Percentiles rank a stretch among this genome's conserved stretches.
These are phyloP conservation scores for Penicillium cosmopolitanum DNA, from an alignment of 495 filamentous ascomycete genomes.

Conservation along the genomic window DNA sequence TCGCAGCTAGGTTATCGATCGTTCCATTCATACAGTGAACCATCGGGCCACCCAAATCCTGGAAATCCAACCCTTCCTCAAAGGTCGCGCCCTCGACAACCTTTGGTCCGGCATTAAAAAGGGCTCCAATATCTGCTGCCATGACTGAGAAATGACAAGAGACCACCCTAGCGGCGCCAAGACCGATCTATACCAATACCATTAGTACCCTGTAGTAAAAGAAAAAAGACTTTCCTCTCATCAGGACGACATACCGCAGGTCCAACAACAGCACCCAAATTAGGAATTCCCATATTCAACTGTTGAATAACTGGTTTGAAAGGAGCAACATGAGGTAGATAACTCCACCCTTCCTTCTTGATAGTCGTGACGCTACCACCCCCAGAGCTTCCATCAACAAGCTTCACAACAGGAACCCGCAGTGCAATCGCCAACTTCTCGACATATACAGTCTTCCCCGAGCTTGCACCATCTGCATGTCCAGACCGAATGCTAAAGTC, in stretches of 20 bases:
- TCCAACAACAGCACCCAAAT: constrained; percentile 63
- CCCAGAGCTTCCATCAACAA: constrained; percentile 65
- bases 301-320: constrained; percentile 56
- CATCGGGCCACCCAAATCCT: constrained; percentile 57
- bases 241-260: constrained; percentile 47
- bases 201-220: not conserved
- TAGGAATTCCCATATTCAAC: constrained; percentile 65
- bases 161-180: constrained; percentile 63
- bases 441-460: constrained; percentile 62
- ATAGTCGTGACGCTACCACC: constrained; percentile 66
- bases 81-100: constrained; percentile 64
- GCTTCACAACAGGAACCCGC: constrained; percentile 61
- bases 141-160: constrained; percentile 68
- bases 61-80: constrained; percentile 61
- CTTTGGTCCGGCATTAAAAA: constrained; percentile 68
- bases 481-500: constrained; percentile 67
- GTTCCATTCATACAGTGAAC: constrained; percentile 69
- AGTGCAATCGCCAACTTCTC: constrained; percentile 56
- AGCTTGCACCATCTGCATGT: constrained; percentile 62
- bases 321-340: constrained; percentile 56
- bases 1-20: constrained; percentile 64
- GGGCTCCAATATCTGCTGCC: constrained; percentile 61
- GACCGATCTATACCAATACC: constrained; percentile 50
- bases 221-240: not conserved
- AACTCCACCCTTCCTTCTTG: constrained; percentile 55